A percentile compares a stretch with the other conserved stretches of the same genome.
These are phyloP conservation scores for Begonia loranthoides DNA, from an alignment of 306 rosid genomes.

Conservation along the genomic window DNA sequence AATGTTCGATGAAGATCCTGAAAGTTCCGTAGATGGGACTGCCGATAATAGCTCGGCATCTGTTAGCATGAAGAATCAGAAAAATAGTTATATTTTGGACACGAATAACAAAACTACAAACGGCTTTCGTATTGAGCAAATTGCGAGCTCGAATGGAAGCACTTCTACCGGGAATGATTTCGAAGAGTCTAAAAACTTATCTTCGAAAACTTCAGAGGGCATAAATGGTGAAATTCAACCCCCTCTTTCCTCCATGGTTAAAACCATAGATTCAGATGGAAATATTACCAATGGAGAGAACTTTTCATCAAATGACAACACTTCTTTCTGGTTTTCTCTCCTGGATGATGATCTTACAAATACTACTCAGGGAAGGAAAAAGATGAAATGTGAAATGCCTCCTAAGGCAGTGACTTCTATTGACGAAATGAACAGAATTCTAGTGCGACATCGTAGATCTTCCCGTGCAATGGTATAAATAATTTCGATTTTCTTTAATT, in stretches of 20 bases:
- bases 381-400: slow-evolving; percentile 60
- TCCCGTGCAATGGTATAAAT: slow-evolving; percentile 62
- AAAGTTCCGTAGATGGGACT: too few relatives aligned
- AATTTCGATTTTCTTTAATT: slow-evolving; percentile 1
- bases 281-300: slow-evolving; percentile 14
- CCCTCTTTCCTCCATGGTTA: slow-evolving; percentile 6
- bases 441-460: slow-evolving; percentile 42
- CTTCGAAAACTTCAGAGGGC: slow-evolving; percentile 18
- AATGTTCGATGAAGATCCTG: too few relatives aligned
- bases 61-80: slow-evolving; percentile 12
- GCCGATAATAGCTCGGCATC: too few relatives aligned
- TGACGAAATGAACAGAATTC: slow-evolving; percentile 56
- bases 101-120: slow-evolving; percentile 16
- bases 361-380: slow-evolving; percentile 22
- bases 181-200: slow-evolving; percentile 13
- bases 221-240: slow-evolving; percentile 11
- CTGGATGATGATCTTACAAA: slow-evolving; percentile 11
- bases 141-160: slow-evolving; percentile 17
- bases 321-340: slow-evolving; percentile 17
- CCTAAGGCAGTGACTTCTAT: slow-evolving; percentile 64
- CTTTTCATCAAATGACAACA: slow-evolving; percentile 3
- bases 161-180: slow-evolving; percentile 12
- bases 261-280: slow-evolving; percentile 10
- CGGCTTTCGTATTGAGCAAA: slow-evolving; percentile 21
- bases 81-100: slow-evolving; percentile 12